Base-by-base conservation (phyloP, 441 rosid species). In the Eruca vesicaria region DNA sequence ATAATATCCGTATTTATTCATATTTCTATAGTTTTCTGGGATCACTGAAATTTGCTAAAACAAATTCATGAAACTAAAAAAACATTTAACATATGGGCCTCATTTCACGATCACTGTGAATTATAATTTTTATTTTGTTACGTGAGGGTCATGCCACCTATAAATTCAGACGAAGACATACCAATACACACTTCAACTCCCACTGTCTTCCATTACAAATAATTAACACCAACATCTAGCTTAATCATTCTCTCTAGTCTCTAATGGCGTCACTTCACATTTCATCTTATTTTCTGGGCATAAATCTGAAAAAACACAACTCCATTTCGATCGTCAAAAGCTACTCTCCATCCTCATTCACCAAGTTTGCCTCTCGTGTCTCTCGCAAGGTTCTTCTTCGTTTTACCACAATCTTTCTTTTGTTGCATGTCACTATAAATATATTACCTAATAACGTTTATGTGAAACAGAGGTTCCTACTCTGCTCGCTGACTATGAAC, bases 401-500 rank as follows among this genome's bases (percentile, higher is more conserved):
- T 38, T 12, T 38, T n/a, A 10, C 45, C n/a, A n/a, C n/a, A n/a
- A n/a, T n/a, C 45, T 43, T n/a, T 43, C 52, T 14, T 14, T 43
- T 43, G 52, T 43, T 60, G 18, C n/a, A 14, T 53, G 9, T 57
- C 12, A 33, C 26, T 66, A 2, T 53, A 19, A 16, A 18, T 14
- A 43, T 43, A 31, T 31, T 33, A 31, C 45, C 8, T 43, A 43
- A 14, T 43, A 23, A 23, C 26, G 1, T 43, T 11, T 19, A 2
- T 0, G 23, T 28, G 50, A 53, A 19, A 11, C 74, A 75, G 79
- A 75, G 74, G 69, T 59, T 5, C 6, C 16, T 66, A 14, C 20
- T 43, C 32, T 76, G 66, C 63, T 63, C 71, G 20, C 16, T 73
- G 67, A 68, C 71, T 33, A 78, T 90, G 95, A 89, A 87, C 70